Evolutionary conservation across 192 early-diverging fungal species (phyloP).

Genomic region (Coemansia sp.): DNA sequence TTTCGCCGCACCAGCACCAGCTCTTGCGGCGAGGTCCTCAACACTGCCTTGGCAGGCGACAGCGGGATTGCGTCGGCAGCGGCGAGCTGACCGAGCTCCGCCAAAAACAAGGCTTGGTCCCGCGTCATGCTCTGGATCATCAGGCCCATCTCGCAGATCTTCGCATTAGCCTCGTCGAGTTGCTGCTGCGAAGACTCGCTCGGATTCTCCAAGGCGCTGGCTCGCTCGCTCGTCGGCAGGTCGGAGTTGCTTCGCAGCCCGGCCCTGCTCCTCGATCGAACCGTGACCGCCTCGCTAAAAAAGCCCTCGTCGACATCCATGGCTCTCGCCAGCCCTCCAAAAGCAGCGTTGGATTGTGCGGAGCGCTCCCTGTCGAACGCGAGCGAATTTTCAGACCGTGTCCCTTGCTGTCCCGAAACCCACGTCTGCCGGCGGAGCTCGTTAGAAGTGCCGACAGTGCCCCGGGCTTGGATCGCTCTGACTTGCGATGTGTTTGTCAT

Average conservation of each 20-base stretch:
- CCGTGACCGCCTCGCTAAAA: background rate
- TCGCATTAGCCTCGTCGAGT: conserved; percentile 13
- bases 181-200: conserved; percentile 20
- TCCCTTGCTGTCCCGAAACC: conserved; percentile 47
- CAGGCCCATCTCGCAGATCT: conserved; percentile 26
- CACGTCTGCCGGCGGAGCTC: conserved; percentile 54
- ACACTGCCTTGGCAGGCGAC: conserved; percentile 28
- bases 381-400: background rate
- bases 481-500: too few relatives aligned
- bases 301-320: conserved; percentile 29
- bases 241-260: background rate
- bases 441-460: background rate
- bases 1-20: conserved; percentile 47
- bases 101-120: conserved; percentile 34
- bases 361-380: background rate
- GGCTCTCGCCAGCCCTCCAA: background rate
- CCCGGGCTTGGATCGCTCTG: conserved; percentile 32
- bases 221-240: background rate
- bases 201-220: conserved; percentile 8
- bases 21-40: conserved; percentile 21
- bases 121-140: conserved; percentile 36
- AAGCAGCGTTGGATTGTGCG: background rate
- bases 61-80: conserved; percentile 32
- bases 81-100: conserved; percentile 40
- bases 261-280: background rate